phyloP scores from a whole-genome alignment of 306 rosid species.

The Notholithocarpus densiflorus region DNA sequence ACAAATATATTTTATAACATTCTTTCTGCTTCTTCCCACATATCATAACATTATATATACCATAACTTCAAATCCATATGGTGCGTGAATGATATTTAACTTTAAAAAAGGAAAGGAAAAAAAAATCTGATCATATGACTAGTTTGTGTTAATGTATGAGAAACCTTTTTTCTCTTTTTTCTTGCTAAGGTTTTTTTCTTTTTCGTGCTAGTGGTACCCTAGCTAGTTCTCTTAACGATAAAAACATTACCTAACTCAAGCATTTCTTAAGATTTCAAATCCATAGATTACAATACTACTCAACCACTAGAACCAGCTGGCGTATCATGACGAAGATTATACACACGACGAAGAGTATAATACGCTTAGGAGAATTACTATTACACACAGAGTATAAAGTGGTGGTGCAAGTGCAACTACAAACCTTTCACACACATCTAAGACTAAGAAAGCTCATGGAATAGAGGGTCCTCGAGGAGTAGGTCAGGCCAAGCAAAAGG shows the following conservation, averaged over 20 bases:
- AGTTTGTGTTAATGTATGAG: not conserved
- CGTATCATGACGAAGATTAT: not conserved
- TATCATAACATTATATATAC: not conserved
- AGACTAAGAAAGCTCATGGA: constrained; percentile 40
- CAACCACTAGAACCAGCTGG: not conserved
- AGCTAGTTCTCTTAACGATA: not conserved
- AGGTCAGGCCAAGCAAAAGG: constrained; percentile 59
- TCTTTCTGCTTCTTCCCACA: not conserved
- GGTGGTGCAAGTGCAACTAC: not conserved
- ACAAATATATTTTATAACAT: not conserved
- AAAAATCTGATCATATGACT: no score
- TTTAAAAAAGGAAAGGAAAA: not conserved
- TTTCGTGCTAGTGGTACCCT: not conserved
- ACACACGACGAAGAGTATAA: not conserved
- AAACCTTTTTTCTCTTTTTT: not conserved
- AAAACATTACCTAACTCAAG: not conserved
- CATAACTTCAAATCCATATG: no score
- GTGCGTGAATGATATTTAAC: not conserved
- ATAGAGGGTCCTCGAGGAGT: constrained; percentile 57
- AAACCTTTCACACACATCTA: not conserved
- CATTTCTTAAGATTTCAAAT: not conserved
- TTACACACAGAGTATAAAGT: not conserved
- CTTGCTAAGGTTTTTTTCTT: not conserved
- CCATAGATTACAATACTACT: not conserved
- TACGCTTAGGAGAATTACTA: not conserved